Percentiles rank a stretch among this genome's conserved stretches.
Evolutionary conservation across 768 basidiomycete species (phyloP).

Genomic region (Auriscalpium vulgare): DNA sequence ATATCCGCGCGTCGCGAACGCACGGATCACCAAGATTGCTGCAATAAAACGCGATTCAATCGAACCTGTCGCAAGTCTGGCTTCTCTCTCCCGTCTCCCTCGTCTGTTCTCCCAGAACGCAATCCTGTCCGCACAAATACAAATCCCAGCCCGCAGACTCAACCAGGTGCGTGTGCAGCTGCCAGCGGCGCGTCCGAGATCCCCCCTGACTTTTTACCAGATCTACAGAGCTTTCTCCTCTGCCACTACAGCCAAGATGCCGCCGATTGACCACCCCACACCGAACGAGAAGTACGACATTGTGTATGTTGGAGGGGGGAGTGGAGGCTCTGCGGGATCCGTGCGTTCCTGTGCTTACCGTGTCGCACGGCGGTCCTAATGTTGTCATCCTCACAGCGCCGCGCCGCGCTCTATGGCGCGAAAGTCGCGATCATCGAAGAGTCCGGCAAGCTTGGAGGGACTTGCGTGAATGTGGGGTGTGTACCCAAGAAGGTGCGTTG

Average conservation of each 20-base stretch:
- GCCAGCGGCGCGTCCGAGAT: background rate
- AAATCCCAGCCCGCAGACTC: background rate
- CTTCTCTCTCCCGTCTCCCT: background rate
- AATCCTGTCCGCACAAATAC: background rate
- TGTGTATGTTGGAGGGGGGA: slow-evolving; percentile 88
- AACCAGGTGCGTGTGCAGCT: background rate
- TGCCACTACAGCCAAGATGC: slow-evolving; percentile 44
- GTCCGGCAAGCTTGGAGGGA: slow-evolving; percentile 74
- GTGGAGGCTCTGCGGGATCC: slow-evolving; percentile 84
- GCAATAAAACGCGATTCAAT: background rate
- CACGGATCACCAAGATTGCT: background rate
- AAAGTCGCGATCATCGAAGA: slow-evolving; percentile 88
- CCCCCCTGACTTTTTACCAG: slow-evolving; percentile 20
- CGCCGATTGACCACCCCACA: slow-evolving; percentile 61
- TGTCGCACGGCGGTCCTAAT: background rate
- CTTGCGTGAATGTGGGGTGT: slow-evolving; percentile 98
- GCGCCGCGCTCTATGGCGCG: slow-evolving; percentile 87
- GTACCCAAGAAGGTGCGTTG: slow-evolving; percentile 86
- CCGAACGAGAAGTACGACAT: slow-evolving; percentile 64
- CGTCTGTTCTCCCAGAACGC: background rate
- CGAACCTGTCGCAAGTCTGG: background rate
- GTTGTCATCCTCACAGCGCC: slow-evolving; percentile 44
- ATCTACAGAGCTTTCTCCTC: slow-evolving; percentile 38
- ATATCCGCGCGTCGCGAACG: background rate
- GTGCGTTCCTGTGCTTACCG: slow-evolving; percentile 36